Percentiles rank a stretch among this genome's conserved stretches.
These are phyloP conservation scores for Mycena capillaripes DNA, from an alignment of 768 basidiomycete genomes.

Conservation along the genomic window DNA sequence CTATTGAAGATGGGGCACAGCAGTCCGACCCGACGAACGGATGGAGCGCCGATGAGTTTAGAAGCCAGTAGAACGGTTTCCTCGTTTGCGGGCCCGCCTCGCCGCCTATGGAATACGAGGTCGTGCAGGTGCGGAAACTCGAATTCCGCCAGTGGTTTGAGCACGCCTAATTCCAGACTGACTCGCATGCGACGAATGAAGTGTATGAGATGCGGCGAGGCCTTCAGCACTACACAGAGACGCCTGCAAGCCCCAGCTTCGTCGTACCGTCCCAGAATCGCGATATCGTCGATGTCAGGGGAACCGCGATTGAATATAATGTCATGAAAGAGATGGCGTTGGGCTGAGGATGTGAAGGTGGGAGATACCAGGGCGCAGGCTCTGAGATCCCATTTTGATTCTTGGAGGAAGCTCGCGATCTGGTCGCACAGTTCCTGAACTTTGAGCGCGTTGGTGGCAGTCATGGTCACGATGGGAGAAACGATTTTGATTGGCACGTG, in stretches of 20 bases:
- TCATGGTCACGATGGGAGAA: not conserved
- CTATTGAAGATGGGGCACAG: not conserved
- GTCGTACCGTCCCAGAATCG: not conserved
- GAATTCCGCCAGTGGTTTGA: not conserved
- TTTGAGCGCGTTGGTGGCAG: not conserved
- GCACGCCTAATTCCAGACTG: not conserved
- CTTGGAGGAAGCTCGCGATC: not conserved
- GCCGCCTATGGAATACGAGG: slow-evolving; percentile 1
- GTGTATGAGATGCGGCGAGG: slow-evolving; percentile 6
- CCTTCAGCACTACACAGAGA: slow-evolving; percentile 1
- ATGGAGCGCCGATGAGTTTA: not conserved
- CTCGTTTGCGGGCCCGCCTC: not conserved
- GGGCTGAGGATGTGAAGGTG: slow-evolving; percentile 8
- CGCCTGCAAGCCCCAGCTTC: not conserved
- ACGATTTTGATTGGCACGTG: not conserved
- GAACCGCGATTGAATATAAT: slow-evolving; percentile 25
- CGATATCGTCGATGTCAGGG: slow-evolving; percentile 6
- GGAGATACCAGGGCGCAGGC: slow-evolving; percentile 6
- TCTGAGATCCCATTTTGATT: slow-evolving; percentile 11
- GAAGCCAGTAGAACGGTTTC: not conserved
- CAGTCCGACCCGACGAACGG: slow-evolving; percentile 5
- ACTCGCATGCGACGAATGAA: slow-evolving; percentile 15
- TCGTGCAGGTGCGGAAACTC: slow-evolving; percentile 19
- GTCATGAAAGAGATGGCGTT: slow-evolving; percentile 17
- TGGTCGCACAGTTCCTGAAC: slow-evolving; percentile 9